Evolutionary conservation across 1,284 basidiomycete species (phyloP).

Genomic region (Porogramme epimiltina): DNA sequence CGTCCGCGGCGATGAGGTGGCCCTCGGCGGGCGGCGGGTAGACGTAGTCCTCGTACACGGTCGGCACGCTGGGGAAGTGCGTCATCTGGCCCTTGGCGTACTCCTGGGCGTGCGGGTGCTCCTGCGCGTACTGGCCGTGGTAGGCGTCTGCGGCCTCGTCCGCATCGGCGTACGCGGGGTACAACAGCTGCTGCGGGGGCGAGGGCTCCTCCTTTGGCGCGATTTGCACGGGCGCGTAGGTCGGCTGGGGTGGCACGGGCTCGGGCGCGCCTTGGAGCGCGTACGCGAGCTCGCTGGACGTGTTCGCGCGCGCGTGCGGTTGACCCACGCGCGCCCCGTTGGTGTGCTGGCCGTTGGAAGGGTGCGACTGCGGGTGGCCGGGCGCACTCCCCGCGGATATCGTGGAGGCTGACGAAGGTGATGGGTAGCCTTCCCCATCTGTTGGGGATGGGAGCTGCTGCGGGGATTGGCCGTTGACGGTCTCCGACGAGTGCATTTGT

Average conservation of each 20-base stretch:
- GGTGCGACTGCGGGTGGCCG: constrained; percentile 13
- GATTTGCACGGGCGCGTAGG: constrained; percentile 3
- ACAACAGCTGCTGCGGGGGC: constrained; percentile 11
- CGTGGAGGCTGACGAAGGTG: constrained; percentile 21
- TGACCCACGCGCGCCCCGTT: constrained; percentile 6
- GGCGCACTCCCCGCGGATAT: constrained; percentile 20
- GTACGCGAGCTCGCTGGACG: constrained; percentile 26
- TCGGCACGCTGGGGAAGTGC: constrained; percentile 21
- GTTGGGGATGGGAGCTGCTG: constrained; percentile 4
- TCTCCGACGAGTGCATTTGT: constrained; percentile 12
- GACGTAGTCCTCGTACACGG: constrained; percentile 19
- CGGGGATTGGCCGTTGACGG: neutral
- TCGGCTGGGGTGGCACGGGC: neutral
- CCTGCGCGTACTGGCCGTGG: constrained; percentile 7
- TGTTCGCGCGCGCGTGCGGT: constrained; percentile 13
- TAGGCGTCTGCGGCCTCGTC: neutral
- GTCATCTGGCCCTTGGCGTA: constrained; percentile 6
- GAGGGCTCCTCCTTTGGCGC: constrained; percentile 3
- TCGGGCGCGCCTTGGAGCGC: constrained; percentile 20
- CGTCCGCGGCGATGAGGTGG: neutral
- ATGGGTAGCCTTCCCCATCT: constrained; percentile 20
- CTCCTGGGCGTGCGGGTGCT: constrained; percentile 4
- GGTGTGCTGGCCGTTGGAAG: constrained; percentile 8
- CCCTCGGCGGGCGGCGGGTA: constrained; percentile 8
- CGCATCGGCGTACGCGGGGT: constrained; percentile 10